phyloP scores from a whole-genome alignment of 192 early-diverging fungal species.

The Dissophora globulifera region DNA sequence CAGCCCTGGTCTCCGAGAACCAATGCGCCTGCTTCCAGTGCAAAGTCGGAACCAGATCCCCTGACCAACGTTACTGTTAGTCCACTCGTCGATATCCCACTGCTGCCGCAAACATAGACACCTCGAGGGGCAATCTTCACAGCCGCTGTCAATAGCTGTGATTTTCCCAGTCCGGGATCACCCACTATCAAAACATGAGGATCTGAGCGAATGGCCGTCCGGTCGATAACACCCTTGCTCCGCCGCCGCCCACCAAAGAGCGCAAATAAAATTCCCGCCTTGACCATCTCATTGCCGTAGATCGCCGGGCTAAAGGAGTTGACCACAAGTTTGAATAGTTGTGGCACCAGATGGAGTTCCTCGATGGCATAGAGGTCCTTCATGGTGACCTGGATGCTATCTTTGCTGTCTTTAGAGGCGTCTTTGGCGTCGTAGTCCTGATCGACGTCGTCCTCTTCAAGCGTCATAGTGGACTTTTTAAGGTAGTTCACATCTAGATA shows the following conservation, averaged over 20 bases:
- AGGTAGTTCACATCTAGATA: slow-evolving; percentile 79
- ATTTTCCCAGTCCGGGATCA: slow-evolving; percentile 90
- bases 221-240: slow-evolving; percentile 42
- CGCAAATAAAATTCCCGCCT: slow-evolving; percentile 82
- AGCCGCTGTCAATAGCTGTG: slow-evolving; percentile 86
- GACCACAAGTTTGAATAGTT: slow-evolving; percentile 78
- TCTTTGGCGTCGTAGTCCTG: slow-evolving; percentile 46
- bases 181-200: slow-evolving; percentile 83
- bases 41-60: slow-evolving; percentile 36
- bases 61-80: slow-evolving; percentile 39
- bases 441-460: slow-evolving; percentile 40
- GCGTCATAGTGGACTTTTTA: slow-evolving; percentile 63
- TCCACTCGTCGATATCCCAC: slow-evolving; percentile 38
- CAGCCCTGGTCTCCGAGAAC: slow-evolving; percentile 92
- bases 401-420: slow-evolving; percentile 58
- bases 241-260: slow-evolving; percentile 71
- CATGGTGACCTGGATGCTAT: slow-evolving; percentile 73
- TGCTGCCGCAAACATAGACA: slow-evolving; percentile 58
- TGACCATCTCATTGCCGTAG: slow-evolving; percentile 88
- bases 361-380: slow-evolving; percentile 81
- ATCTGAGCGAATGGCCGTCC: slow-evolving; percentile 70
- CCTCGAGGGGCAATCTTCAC: slow-evolving; percentile 83
- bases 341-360: slow-evolving; percentile 66
- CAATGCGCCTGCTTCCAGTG: slow-evolving; percentile 67
- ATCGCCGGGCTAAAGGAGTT: slow-evolving; percentile 84